Conservation (phyloP, 1,139 yeast genomes). For the Suhomyces anneliseae region DNA sequence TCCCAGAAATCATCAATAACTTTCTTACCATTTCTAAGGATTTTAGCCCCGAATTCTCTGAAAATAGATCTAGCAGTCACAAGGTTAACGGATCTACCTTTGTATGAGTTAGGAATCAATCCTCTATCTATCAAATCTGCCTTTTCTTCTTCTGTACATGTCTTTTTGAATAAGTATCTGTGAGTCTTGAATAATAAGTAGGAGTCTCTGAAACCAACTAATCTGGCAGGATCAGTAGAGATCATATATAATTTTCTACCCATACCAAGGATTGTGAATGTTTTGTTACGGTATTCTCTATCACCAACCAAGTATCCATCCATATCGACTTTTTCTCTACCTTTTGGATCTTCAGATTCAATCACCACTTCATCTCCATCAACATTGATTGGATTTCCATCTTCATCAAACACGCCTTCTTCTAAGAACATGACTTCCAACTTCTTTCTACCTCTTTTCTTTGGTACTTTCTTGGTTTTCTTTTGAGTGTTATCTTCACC, state of each 20-base stretch:
- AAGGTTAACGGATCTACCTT: conserved; percentile 84
- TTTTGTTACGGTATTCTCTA: conserved; percentile 76
- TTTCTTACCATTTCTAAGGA: conserved; percentile 76
- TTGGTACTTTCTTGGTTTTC: conserved; percentile 24
- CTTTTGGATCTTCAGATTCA: conserved; percentile 74
- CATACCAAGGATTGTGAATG: conserved; percentile 73
- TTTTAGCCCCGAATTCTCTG: conserved; percentile 88
- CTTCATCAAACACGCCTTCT: conserved; percentile 48
- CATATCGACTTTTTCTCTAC: conserved; percentile 69
- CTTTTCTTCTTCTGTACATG: conserved; percentile 76
- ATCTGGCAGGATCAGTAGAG: conserved; percentile 93
- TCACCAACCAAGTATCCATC: conserved; percentile 72
- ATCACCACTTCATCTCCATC: conserved; percentile 78
- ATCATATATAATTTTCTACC: conserved; percentile 82
- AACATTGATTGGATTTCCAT: conserved; percentile 54
- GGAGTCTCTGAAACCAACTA: conserved; percentile 93
- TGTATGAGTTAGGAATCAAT: conserved; percentile 84
- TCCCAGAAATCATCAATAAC: conserved; percentile 91
- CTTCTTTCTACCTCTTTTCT: conserved; percentile 49
- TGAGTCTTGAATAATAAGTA: conserved; percentile 89
- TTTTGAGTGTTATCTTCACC: conserved; percentile 2
- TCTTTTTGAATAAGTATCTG: conserved; percentile 66
- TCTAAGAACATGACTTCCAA: conserved; percentile 37
- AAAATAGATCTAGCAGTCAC: conserved; percentile 90
- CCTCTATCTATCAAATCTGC: conserved; percentile 79